Conservation (phyloP, 2,329 filamentous ascomycete genomes). For the Xylaria sp. region DNA sequence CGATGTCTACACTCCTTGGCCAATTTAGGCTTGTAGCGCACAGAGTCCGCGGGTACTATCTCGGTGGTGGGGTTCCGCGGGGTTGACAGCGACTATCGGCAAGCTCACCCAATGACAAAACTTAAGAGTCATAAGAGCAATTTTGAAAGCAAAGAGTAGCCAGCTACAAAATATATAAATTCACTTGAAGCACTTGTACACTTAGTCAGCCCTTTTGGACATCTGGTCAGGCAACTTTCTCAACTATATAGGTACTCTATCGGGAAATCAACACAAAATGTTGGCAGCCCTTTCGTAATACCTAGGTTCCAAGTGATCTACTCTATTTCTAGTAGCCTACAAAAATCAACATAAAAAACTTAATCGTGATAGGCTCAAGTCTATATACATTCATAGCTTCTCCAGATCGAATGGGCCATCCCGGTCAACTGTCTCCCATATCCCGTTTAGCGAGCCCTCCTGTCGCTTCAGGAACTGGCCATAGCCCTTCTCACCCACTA, state of each 20-base stretch:
- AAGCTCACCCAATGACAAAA: background rate
- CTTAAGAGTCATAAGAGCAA: background rate
- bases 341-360: too few species aligned
- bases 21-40: background rate
- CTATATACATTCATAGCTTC: slow-evolving; percentile 31
- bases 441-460: slow-evolving; percentile 32
- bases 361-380: background rate
- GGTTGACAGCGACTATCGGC: slow-evolving; percentile 1
- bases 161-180: background rate
- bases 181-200: too few species aligned
- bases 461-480: slow-evolving; percentile 38
- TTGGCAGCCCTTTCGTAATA: background rate
- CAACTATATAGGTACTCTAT: background rate
- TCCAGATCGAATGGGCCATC: slow-evolving; percentile 48
- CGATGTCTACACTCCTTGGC: background rate
- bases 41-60: background rate
- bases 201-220: too few species aligned
- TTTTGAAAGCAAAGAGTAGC: background rate
- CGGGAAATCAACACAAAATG: background rate
- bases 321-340: background rate
- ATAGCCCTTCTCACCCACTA: slow-evolving; percentile 50
- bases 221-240: background rate
- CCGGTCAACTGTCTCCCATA: slow-evolving; percentile 48
- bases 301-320: background rate
- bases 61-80: background rate